Conservation (phyloP, 345 rosid species). For the Stellera chamaejasme region DNA sequence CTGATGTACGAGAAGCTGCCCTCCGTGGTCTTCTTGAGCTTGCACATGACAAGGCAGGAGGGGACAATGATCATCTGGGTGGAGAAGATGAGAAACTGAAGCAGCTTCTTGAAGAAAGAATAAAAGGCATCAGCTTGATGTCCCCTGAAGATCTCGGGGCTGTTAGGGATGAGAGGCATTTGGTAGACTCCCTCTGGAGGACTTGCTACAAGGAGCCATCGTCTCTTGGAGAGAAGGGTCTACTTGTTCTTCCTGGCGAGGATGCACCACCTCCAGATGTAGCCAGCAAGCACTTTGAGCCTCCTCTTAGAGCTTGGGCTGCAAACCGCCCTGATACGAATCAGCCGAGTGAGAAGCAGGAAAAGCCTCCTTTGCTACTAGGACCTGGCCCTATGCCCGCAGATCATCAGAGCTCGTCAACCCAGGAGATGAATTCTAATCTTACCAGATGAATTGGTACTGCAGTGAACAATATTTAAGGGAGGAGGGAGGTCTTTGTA, state of each 20-base stretch:
- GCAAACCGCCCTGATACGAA: conserved; percentile 25
- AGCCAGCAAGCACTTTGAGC: conserved; percentile 66
- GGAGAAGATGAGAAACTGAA: conserved; percentile 52
- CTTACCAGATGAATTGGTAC: background rate
- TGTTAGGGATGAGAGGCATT: conserved; percentile 74
- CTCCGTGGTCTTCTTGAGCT: conserved; percentile 67
- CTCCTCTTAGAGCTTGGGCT: conserved; percentile 71
- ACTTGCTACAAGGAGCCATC: conserved; percentile 65
- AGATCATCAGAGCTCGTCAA: conserved; percentile 8
- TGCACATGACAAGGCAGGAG: conserved; percentile 35
- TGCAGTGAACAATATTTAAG: background rate
- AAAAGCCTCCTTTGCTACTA: conserved; percentile 53
- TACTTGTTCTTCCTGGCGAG: conserved; percentile 72
- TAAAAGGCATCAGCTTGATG: conserved; percentile 50
- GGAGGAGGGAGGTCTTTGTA: too few relatives aligned
- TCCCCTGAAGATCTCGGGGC: conserved; percentile 73
- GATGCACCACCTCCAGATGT: conserved; percentile 68
- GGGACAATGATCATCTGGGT: conserved; percentile 24
- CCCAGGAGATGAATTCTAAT: conserved; percentile 9
- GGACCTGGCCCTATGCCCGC: conserved; percentile 36
- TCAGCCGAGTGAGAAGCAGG: conserved; percentile 33
- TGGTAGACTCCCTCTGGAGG: conserved; percentile 77
- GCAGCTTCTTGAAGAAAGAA: conserved; percentile 65
- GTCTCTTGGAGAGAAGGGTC: conserved; percentile 54
- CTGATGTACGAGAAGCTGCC: conserved; percentile 78